Percentiles rank a stretch among this genome's conserved stretches.
phyloP scores from a whole-genome alignment of 2,329 filamentous ascomycete species.

The Paraphoma sp. region DNA sequence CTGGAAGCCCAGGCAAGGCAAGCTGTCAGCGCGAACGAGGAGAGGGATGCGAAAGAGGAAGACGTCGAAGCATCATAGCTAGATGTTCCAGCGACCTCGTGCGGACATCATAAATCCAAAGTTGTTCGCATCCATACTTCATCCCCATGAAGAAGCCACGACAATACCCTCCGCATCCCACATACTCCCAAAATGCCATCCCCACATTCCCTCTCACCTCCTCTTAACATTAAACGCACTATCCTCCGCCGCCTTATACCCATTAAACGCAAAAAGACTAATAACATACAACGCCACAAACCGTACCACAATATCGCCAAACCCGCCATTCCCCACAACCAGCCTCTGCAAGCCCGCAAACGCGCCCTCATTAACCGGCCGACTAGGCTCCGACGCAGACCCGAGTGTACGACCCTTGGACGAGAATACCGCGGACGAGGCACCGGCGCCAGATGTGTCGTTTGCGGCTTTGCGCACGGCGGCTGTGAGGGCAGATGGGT shows the following conservation, averaged over 20 bases:
- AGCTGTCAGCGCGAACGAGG: no score
- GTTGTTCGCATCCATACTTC: no score
- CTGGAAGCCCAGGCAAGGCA: no score
- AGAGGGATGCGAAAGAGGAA: no score
- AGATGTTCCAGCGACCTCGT: no score
- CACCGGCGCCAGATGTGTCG: constrained; percentile 48
- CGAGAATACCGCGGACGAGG: constrained; percentile 44
- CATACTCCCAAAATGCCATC: neutral
- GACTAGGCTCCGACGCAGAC: constrained; percentile 31
- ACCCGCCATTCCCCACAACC: constrained; percentile 41
- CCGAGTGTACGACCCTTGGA: constrained; percentile 54
- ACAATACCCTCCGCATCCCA: no score
- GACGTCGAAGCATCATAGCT: no score
- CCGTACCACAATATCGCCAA: constrained; percentile 50
- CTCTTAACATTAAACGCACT: constrained; percentile 52
- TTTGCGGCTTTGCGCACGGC: constrained; percentile 54
- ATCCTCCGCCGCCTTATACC: constrained; percentile 51
- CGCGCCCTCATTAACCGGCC: constrained; percentile 28
- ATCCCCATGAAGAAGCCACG: no score
- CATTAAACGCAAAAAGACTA: constrained; percentile 55
- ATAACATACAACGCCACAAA: constrained; percentile 56
- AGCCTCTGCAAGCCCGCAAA: constrained; percentile 34
- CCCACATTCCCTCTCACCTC: constrained; percentile 7
- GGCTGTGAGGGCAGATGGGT: constrained; percentile 55
- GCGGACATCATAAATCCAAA: no score